Evolutionary conservation across 352 stramenopile species (phyloP).

Genomic region (Globisporangium lucens): DNA sequence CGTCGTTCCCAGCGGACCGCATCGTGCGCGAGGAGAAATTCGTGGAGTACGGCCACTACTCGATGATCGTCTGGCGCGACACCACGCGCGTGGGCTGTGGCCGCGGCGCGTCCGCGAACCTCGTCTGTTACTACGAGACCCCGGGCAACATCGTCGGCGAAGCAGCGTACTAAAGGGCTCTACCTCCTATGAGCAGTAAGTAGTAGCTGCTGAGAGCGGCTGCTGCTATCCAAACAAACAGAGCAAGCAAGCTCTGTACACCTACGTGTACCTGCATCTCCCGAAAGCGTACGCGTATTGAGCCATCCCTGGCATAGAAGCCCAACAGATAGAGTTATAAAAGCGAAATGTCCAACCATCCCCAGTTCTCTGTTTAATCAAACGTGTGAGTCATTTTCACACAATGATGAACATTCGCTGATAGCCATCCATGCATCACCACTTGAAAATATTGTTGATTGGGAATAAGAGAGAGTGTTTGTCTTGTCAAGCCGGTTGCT

Average conservation of each 20-base stretch:
- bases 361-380: neutral
- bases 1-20: constrained; percentile 12
- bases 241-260: neutral
- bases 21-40: constrained; percentile 13
- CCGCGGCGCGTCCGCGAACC: constrained; percentile 12
- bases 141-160: constrained; percentile 13
- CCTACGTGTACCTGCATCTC: too few relatives aligned
- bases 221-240: neutral
- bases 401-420: neutral
- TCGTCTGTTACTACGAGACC: constrained; percentile 20
- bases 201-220: neutral
- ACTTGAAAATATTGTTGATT: neutral
- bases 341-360: neutral
- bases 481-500: neutral
- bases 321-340: neutral
- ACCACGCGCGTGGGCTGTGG: constrained; percentile 19
- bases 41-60: constrained; percentile 17
- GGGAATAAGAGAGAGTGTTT: neutral
- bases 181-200: neutral
- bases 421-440: neutral
- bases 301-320: too few relatives aligned
- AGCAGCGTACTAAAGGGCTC: constrained; percentile 10
- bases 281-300: too few relatives aligned
- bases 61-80: constrained; percentile 17
- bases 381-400: neutral